These are phyloP conservation scores for Furcasterigmium sp. DNA, from an alignment of 2,329 filamentous ascomycete genomes.

Conservation along the genomic window DNA sequence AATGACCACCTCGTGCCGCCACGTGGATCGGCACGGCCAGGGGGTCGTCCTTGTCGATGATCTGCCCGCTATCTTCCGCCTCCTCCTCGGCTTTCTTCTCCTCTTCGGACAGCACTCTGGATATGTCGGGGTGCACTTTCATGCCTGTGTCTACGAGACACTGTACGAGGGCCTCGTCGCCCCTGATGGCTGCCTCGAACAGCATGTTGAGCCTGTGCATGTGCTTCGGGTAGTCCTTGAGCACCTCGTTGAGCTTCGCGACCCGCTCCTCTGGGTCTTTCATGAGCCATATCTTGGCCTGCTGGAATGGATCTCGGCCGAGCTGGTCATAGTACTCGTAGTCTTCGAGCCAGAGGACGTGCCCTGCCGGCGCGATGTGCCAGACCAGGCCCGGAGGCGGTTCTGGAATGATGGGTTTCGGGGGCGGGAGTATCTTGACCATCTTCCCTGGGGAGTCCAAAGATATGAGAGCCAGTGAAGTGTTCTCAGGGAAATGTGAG, in stretches of 20 bases:
- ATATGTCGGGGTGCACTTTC: not conserved
- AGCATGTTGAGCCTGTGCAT: conserved; percentile 4
- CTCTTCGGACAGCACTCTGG: not conserved
- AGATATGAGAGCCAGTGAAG: too few species aligned
- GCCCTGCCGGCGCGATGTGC: conserved; percentile 1
- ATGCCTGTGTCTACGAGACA: conserved; percentile 1
- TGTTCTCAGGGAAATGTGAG: too few species aligned
- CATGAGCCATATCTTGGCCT: conserved; percentile 4
- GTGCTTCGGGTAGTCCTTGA: conserved; percentile 3
- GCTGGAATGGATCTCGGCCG: conserved; percentile 6
- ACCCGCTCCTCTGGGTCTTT: conserved; percentile 2
- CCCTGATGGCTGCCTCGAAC: not conserved
- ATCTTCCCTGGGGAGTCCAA: too few species aligned
- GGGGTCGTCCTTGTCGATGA: conserved; percentile 2
- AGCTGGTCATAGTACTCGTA: conserved; percentile 7
- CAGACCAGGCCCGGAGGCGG: conserved; percentile 3
- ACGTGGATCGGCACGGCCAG: conserved; percentile 1
- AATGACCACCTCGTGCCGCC: not conserved
- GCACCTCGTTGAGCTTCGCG: not conserved
- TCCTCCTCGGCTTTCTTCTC: conserved; percentile 1
- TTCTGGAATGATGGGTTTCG: conserved; percentile 4
- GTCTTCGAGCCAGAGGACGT: conserved; percentile 4
- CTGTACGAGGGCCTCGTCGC: conserved; percentile 4
- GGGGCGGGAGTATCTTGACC: conserved; percentile 6
- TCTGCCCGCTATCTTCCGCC: conserved; percentile 1